Evolutionary conservation across 148 eudicot species (phyloP).

Genomic region (Drosera capensis): DNA sequence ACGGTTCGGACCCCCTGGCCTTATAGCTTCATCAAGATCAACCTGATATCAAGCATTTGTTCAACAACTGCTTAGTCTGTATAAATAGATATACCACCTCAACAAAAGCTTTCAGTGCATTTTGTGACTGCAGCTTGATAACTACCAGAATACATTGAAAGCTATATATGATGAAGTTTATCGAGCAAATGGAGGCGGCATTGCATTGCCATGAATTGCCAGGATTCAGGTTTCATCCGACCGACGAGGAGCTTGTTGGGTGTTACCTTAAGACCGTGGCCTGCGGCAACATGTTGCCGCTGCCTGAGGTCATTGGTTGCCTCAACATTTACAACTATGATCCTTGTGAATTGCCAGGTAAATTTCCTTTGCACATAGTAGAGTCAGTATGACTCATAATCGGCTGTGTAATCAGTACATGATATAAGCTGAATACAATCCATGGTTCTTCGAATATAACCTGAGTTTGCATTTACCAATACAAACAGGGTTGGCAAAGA

Average conservation of each 20-base stretch:
- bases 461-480: background rate
- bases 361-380: background rate
- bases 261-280: conserved; percentile 55
- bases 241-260: conserved; percentile 68
- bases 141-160: too few species aligned
- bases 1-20: too few species aligned
- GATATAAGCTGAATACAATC: background rate
- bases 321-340: conserved; percentile 58
- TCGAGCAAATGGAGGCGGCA: conserved; percentile 36
- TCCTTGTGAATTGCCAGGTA: conserved; percentile 71
- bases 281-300: conserved; percentile 24
- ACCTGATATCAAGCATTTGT: too few species aligned
- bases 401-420: background rate
- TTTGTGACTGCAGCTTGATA: too few species aligned
- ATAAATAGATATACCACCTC: too few species aligned
- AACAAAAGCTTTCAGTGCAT: too few species aligned
- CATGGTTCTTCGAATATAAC: background rate
- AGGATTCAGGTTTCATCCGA: conserved; percentile 81
- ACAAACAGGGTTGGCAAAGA: conserved; percentile 53
- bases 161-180: too few species aligned
- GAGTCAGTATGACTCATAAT: background rate
- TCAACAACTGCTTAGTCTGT: too few species aligned
- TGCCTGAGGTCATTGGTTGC: conserved; percentile 38
- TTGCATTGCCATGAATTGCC: conserved; percentile 34
- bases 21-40: too few species aligned